phyloP scores from a whole-genome alignment of 179 eudicot species.

The Spergularia azorica region DNA sequence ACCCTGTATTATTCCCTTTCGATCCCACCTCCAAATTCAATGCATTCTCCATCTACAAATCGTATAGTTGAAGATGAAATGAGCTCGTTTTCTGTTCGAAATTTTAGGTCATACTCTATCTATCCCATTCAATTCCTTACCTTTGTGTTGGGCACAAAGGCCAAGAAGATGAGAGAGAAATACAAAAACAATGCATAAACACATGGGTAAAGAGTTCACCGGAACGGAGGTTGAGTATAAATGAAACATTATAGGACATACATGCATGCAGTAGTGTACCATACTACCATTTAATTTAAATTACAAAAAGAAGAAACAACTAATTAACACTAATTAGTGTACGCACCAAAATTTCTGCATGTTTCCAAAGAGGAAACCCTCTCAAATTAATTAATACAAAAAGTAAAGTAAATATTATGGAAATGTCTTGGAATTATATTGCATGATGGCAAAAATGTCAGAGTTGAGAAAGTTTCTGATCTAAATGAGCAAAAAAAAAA shows the following conservation, averaged over 20 bases:
- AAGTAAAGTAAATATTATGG: not conserved
- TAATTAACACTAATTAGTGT: not conserved
- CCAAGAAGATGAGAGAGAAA: too few species aligned
- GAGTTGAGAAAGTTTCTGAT: not conserved
- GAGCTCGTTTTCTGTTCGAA: not conserved
- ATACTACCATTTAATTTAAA: not conserved
- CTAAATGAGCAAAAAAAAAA: not conserved
- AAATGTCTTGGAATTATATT: constrained; percentile 9
- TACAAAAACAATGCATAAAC: too few species aligned
- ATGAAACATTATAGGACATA: not conserved
- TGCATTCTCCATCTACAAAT: constrained; percentile 35
- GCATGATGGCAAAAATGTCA: constrained; percentile 15
- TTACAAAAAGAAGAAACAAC: not conserved
- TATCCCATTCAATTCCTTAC: not conserved
- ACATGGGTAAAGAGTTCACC: too few species aligned
- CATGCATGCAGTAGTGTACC: not conserved
- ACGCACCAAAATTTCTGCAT: constrained; percentile 11
- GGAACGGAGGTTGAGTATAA: not conserved
- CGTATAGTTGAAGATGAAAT: not conserved
- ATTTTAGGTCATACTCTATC: not conserved
- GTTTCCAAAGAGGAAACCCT: constrained; percentile 20
- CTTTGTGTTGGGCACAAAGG: too few species aligned
- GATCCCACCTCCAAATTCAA: constrained; percentile 53
- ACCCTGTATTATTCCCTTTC: constrained; percentile 76
- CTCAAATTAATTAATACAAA: not conserved